Evolutionary conservation across 2,329 filamentous ascomycete genomes (phyloP), one percentile per base, ranked within the genome.

Genomic region (Chaetomiaceae sp.): DNA sequence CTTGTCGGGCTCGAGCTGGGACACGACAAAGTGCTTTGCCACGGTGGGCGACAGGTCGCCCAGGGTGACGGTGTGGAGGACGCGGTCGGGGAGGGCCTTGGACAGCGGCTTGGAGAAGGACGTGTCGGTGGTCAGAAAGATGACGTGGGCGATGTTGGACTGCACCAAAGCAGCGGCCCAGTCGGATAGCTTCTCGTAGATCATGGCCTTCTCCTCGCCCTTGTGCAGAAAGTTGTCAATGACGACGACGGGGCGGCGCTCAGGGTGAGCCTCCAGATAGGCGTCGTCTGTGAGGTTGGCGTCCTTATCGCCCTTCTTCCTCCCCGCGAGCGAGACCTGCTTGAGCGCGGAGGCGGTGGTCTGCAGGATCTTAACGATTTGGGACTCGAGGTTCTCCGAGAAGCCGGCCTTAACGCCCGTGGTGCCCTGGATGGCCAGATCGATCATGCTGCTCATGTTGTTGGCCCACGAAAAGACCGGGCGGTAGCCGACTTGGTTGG

Each of bases 401-500:
- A 97, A 96, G 7, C 91, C 91, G 6, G 91, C 88, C 71, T 97
- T 96, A 54, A 95, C 88, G 12, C 92, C 92, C 19, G 92, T 95
- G 12, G 94, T 94, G 62, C 91, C 89, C 68, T 96, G 92, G 1
- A 94, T 89, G 20, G 92, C 94, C 34, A 97, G 80, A 63, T 97
- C 94, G 59, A 96, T 78, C 72, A 96, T 82, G 67, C 91, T 95
- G 71, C 89, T 95, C 60, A 97, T 83, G 65, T 85, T 96, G 70
- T 97, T 96, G 72, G 95, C 88, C 89, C 91, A 97, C 0, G 89
- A 95, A 68, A 99, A 99, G 0, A 99, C 84, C 0, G 94, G 94
- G 8, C 88, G 80, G 67, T 96, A 97, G 8, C 94, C 92, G 45
- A 97, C 91, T 59, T 91, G 83, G 1, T 77, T 73, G 1, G 92